Conservation (phyloP, 1,284 basidiomycete species). For the Afroboletus lepidellus region DNA sequence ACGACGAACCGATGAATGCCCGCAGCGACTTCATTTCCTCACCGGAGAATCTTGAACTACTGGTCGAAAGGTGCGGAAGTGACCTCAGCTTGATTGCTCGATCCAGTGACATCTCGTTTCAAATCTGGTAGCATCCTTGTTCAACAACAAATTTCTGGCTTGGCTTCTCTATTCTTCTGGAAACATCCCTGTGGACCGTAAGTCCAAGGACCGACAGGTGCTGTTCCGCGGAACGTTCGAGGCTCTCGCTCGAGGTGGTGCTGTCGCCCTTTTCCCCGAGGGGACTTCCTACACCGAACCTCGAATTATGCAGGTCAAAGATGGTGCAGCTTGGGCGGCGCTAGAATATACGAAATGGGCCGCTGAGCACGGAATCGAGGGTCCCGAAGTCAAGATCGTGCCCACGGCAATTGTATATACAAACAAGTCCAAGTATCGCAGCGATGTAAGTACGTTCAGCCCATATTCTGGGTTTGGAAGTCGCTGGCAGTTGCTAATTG, state of each 20-base stretch:
- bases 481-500: constrained; percentile 12
- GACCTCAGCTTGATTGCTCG: constrained; percentile 8
- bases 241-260: constrained; percentile 73
- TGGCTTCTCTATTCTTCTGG: constrained; percentile 85
- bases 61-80: constrained; percentile 77
- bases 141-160: constrained; percentile 71
- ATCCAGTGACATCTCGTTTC: constrained; percentile 13
- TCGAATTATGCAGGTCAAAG: constrained; percentile 90
- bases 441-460: constrained; percentile 55
- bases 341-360: constrained; percentile 88
- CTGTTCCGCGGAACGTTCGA: constrained; percentile 92
- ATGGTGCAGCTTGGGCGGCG: constrained; percentile 94
- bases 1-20: constrained; percentile 15
- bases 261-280: constrained; percentile 93
- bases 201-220: constrained; percentile 84
- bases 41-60: constrained; percentile 82
- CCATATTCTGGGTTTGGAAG: constrained; percentile 7
- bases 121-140: constrained; percentile 59
- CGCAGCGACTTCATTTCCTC: constrained; percentile 74
- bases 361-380: constrained; percentile 44
- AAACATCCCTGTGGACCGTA: constrained; percentile 94
- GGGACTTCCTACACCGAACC: constrained; percentile 91
- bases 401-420: constrained; percentile 92
- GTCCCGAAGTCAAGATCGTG: constrained; percentile 54
- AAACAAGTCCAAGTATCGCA: constrained; percentile 92